Percentiles rank a stretch among this genome's conserved stretches.
These are phyloP conservation scores for Mortierella sp. DNA, from an alignment of 371 early-diverging fungal species.

Conservation along the genomic window DNA sequence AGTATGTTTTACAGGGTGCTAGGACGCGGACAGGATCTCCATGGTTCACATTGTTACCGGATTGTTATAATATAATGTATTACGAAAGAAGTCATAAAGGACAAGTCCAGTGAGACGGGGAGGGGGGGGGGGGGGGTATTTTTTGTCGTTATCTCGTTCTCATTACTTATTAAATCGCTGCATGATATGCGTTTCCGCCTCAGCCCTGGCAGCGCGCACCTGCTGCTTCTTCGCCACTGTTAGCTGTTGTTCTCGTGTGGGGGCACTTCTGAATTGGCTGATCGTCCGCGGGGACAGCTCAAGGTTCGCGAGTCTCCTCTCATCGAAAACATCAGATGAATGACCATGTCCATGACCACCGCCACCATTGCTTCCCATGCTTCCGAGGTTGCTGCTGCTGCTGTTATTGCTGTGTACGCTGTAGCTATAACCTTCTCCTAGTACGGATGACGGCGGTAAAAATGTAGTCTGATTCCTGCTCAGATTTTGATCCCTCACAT, in stretches of 20 bases:
- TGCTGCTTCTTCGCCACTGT: conserved; percentile 2
- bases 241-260: conserved; percentile 16
- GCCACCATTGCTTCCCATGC: not conserved
- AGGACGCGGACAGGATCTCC: too few species aligned
- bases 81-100: too few species aligned
- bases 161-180: conserved; percentile 18
- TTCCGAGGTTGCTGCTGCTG: not conserved
- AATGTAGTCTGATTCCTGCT: conserved; percentile 3
- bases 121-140: not conserved
- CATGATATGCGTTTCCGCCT: conserved; percentile 23
- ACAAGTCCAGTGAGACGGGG: too few species aligned
- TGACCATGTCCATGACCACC: not conserved
- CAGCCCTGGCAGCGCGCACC: not conserved
- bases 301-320: conserved; percentile 13
- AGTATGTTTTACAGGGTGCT: too few species aligned
- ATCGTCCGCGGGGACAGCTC: conserved; percentile 26
- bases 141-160: too few species aligned
- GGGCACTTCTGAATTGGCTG: conserved; percentile 9
- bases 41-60: too few species aligned
- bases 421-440: conserved; percentile 9
- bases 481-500: not conserved
- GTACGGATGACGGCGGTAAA: not conserved
- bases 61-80: too few species aligned
- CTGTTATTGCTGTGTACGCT: conserved; percentile 23
- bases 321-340: conserved; percentile 5